These are phyloP conservation scores for Monilinia aucupariae DNA, from an alignment of 2,329 filamentous ascomycete species.

Conservation along the genomic window DNA sequence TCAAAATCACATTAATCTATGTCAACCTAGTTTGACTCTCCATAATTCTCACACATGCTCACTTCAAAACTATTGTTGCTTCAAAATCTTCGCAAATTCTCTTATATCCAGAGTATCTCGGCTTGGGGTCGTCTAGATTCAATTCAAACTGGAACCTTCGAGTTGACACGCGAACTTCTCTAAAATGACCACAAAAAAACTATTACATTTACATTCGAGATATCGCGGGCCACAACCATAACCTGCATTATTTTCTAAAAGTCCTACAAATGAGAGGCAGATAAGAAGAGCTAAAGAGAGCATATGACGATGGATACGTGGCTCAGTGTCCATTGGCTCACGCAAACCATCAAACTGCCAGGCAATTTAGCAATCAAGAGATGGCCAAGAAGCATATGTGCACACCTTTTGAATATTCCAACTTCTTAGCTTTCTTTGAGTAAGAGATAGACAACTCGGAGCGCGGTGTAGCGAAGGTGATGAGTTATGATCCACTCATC, in stretches of 20 bases:
- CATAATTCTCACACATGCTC: background rate
- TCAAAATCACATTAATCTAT: background rate
- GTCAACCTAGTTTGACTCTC: background rate
- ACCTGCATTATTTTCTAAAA: slow-evolving; percentile 68
- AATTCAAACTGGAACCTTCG: background rate
- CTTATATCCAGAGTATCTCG: background rate
- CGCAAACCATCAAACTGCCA: slow-evolving; percentile 44
- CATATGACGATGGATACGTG: slow-evolving; percentile 56
- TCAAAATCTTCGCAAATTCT: background rate
- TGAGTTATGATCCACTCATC: slow-evolving; percentile 46
- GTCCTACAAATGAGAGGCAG: slow-evolving; percentile 67
- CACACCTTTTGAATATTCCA: slow-evolving; percentile 58
- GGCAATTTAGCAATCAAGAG: slow-evolving; percentile 43
- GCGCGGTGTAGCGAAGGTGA: slow-evolving; percentile 58
- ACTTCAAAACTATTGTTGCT: background rate
- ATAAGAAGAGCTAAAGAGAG: slow-evolving; percentile 50
- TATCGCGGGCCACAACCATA: slow-evolving; percentile 73
- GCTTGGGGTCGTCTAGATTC: background rate
- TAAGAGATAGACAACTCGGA: slow-evolving; percentile 54
- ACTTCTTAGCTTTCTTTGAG: slow-evolving; percentile 72
- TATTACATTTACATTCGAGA: slow-evolving; percentile 52
- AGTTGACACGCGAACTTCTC: background rate
- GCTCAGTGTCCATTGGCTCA: slow-evolving; percentile 57
- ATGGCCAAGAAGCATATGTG: slow-evolving; percentile 55
- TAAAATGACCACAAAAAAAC: background rate